Base-by-base conservation (phyloP, 768 basidiomycete species). In the Rubroboletus satanas region DNA sequence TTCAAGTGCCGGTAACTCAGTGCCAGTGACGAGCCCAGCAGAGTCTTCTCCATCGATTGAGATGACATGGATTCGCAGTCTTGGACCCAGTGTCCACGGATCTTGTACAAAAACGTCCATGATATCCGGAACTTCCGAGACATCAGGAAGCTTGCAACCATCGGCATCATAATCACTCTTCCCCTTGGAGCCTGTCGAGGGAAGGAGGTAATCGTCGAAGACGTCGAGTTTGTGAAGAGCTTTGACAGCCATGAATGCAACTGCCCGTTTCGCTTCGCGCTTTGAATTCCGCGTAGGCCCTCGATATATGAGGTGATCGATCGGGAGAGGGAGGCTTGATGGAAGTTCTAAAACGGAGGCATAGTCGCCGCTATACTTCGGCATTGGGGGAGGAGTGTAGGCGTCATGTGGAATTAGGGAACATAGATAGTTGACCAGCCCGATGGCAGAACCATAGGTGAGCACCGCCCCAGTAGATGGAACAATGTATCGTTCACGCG, bases 191-290 rank as follows among this genome's bases (percentile, higher is more conserved):
- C 77, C 77, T 14, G 83, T 77, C n/a, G 79, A 74, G 0, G 93
- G 93, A 10, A 93, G 77, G 3, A 96, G 78, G 64, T 88, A 85
- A 53, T 93, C 85, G 62, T 95, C 87, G 60, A 94, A 87, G 5
- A 90, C 85, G 29, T 87, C 80, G n/a, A 90, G 72, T 29, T 76
- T 74, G 56, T 85, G 81, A 15, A 96, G 76, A 3, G 75, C 75
- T 60, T 82, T 84, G 21, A 91, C 88, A 3, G 88, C 92, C 57
- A 82, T 71, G 66, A 91, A 95, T 0, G 91, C 88, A 11, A 82
- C 91, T 4, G 88, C 87, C 7, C 93, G 84, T 62, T 84, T 90
- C 0, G 93, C 92, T 64, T 90, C 90, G 56, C 80, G 84, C 67
- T 93, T 94, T 12, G 88, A 81, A 42, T 76, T 73, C 53, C 79